Conservation (phyloP, 305 asterid genomes). For the Petunia hybrid region DNA sequence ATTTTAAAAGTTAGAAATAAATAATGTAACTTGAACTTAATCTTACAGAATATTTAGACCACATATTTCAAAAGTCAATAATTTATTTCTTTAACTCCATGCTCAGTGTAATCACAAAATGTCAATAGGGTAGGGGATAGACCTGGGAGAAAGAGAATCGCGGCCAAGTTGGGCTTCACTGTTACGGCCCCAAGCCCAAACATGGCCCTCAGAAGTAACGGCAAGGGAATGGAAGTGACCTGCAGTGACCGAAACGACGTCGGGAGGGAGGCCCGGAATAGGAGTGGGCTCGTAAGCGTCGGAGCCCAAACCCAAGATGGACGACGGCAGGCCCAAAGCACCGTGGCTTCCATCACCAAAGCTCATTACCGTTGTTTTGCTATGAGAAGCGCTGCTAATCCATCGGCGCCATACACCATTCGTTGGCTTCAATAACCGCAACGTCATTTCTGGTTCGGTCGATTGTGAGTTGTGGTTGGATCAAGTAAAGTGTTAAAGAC, state of each 20-base stretch:
- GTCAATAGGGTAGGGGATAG: not conserved
- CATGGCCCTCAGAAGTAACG: slow-evolving; percentile 74
- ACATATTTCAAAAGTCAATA: too few species aligned
- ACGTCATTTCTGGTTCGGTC: slow-evolving; percentile 32
- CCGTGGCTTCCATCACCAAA: slow-evolving; percentile 93
- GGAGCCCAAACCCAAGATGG: slow-evolving; percentile 54
- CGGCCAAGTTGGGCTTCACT: slow-evolving; percentile 84
- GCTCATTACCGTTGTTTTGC: slow-evolving; percentile 68
- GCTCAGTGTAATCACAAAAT: not conserved
- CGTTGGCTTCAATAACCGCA: slow-evolving; percentile 40
- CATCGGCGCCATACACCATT: slow-evolving; percentile 59
- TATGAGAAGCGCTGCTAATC: slow-evolving; percentile 44
- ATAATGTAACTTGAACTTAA: not conserved
- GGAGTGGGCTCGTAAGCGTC: slow-evolving; percentile 94
- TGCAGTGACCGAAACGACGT: slow-evolving; percentile 70
- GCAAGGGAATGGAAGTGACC: slow-evolving; percentile 97
- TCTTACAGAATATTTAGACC: too few species aligned
- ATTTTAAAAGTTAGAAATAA: too few species aligned
- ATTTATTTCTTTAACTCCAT: too few species aligned
- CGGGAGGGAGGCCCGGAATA: slow-evolving; percentile 66
- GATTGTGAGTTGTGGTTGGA: not conserved
- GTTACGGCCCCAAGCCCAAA: slow-evolving; percentile 97
- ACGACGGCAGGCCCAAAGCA: slow-evolving; percentile 66
- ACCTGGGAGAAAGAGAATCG: slow-evolving; percentile 67
- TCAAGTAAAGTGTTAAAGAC: not conserved